A percentile compares a stretch with the other conserved stretches of the same genome.
Evolutionary conservation across 2,329 filamentous ascomycete species (phyloP).

Genomic region (Pseudogymnoascus sp.): DNA sequence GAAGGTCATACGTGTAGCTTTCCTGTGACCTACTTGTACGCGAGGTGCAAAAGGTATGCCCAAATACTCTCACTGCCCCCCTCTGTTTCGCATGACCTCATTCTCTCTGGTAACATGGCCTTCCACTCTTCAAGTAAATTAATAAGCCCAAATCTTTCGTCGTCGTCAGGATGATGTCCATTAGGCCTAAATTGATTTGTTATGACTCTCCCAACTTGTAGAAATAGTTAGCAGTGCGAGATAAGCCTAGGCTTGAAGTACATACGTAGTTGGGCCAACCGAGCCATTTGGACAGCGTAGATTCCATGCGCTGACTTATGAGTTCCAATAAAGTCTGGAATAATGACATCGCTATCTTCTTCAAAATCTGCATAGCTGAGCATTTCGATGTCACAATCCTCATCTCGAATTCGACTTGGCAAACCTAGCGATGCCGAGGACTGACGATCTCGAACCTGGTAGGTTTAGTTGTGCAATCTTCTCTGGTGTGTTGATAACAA

Average conservation of each 20-base stretch:
- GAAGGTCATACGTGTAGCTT: background rate
- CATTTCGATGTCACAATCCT: slow-evolving; percentile 41
- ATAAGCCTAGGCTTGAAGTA: background rate
- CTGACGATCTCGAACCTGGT: slow-evolving; percentile 34
- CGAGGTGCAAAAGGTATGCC: slow-evolving; percentile 36
- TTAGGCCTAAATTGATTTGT: slow-evolving; percentile 30
- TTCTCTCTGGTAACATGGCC: background rate
- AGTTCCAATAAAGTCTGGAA: slow-evolving; percentile 26
- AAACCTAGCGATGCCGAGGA: slow-evolving; percentile 39
- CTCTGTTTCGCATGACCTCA: slow-evolving; percentile 2
- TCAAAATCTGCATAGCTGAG: slow-evolving; percentile 33
- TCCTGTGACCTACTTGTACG: slow-evolving; percentile 33
- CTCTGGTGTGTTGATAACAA: background rate
- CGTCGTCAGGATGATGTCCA: slow-evolving; percentile 12
- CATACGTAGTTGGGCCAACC: slow-evolving; percentile 32
- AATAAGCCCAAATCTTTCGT: background rate
- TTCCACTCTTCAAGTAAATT: slow-evolving; percentile 4
- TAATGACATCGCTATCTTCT: slow-evolving; percentile 25
- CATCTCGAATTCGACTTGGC: slow-evolving; percentile 40
- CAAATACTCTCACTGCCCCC: slow-evolving; percentile 24
- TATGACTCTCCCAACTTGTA: slow-evolving; percentile 31
- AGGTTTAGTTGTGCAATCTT: background rate
- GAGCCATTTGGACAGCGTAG: slow-evolving; percentile 34
- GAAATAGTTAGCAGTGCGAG: background rate
- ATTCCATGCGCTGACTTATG: slow-evolving; percentile 30